Percentiles rank a stretch among this genome's conserved stretches.
These are phyloP conservation scores for Hypericum perforatum DNA, from an alignment of 345 rosid species.

Conservation along the genomic window DNA sequence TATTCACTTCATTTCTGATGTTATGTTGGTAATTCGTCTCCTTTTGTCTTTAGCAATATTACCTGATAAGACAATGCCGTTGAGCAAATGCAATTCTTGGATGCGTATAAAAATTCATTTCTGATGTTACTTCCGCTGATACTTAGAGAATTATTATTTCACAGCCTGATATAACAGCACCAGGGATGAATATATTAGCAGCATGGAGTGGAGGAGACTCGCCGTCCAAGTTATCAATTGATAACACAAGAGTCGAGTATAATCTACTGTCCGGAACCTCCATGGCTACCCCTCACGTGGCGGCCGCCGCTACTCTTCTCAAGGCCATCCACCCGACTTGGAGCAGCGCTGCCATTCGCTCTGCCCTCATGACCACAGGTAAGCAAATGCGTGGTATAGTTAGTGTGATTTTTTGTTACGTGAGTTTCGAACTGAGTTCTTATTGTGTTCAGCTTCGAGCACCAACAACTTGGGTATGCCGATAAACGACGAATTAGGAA, in stretches of 20 bases:
- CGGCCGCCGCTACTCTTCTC: slow-evolving; percentile 64
- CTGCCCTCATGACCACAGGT: slow-evolving; percentile 66
- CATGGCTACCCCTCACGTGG: slow-evolving; percentile 88
- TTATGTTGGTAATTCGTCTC: no score
- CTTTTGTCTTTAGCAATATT: no score
- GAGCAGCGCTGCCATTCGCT: slow-evolving; percentile 83
- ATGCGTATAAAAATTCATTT: no score
- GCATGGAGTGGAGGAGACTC: slow-evolving; percentile 66
- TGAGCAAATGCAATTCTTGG: no score
- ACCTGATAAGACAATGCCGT: no score
- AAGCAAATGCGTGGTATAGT: no score
- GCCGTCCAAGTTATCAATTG: slow-evolving; percentile 33
- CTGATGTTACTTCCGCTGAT: background rate
- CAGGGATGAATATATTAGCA: slow-evolving; percentile 66
- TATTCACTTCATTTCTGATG: no score
- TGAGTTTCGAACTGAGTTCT: no score
- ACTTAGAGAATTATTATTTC: background rate
- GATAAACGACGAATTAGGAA: slow-evolving; percentile 36
- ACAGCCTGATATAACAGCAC: slow-evolving; percentile 81
- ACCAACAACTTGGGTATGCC: slow-evolving; percentile 35
- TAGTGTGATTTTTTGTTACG: no score
- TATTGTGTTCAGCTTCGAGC: slow-evolving; percentile 38
- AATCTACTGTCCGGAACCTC: slow-evolving; percentile 68
- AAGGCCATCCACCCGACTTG: slow-evolving; percentile 65
- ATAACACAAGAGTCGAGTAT: slow-evolving; percentile 35